Evolutionary conservation across 2,329 filamentous ascomycete genomes (phyloP).

Genomic region (Alternaria sp.): DNA sequence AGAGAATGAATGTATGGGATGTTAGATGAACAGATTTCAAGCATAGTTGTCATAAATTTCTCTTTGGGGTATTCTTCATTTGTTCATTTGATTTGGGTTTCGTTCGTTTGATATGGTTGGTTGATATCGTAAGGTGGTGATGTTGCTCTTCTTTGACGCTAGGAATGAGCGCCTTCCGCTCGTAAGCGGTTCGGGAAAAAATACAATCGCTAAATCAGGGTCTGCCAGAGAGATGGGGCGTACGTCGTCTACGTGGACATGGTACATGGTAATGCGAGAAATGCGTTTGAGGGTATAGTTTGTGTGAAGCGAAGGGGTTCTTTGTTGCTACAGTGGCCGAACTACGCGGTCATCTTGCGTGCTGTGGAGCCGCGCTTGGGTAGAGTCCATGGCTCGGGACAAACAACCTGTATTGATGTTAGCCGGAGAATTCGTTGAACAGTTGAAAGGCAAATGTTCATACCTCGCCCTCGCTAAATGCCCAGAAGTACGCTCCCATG

Average conservation of each 20-base stretch:
- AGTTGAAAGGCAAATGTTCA: slow-evolving; percentile 44
- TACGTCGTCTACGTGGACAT: slow-evolving; percentile 14
- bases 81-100: background rate
- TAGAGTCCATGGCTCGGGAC: slow-evolving; percentile 60
- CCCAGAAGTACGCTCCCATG: slow-evolving; percentile 92
- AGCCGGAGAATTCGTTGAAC: slow-evolving; percentile 8
- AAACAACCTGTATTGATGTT: slow-evolving; percentile 52
- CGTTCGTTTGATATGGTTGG: background rate
- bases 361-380: slow-evolving; percentile 53
- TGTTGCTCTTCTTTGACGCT: background rate
- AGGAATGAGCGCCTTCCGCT: background rate
- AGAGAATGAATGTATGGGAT: background rate
- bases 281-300: slow-evolving; percentile 4
- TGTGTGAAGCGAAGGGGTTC: slow-evolving; percentile 12
- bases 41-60: background rate
- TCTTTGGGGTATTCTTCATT: background rate
- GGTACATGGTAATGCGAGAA: background rate
- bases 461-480: slow-evolving; percentile 96
- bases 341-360: slow-evolving; percentile 30
- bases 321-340: background rate
- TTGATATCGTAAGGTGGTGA: slow-evolving; percentile 1
- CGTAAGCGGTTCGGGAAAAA: background rate
- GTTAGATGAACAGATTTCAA: background rate
- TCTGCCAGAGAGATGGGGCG: slow-evolving; percentile 12
- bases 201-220: slow-evolving; percentile 12